Conservation (phyloP, 495 filamentous ascomycete genomes). For the Neurospora sp. region DNA sequence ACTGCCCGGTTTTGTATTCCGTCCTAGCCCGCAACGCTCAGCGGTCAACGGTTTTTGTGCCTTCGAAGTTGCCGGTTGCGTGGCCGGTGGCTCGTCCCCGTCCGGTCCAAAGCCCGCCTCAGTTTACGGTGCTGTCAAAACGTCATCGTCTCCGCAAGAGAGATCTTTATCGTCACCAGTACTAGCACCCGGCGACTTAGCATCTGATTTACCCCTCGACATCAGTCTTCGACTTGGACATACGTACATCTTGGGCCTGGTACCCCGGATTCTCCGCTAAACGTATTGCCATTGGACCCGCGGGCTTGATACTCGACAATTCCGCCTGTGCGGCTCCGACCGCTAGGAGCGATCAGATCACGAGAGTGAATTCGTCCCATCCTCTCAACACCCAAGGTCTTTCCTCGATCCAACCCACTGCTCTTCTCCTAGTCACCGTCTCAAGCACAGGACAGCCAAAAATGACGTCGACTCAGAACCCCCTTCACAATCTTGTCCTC, state of each 20-base stretch:
- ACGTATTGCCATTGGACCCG: neutral
- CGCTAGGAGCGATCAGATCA: neutral
- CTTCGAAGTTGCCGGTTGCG: neutral
- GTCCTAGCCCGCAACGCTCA: neutral
- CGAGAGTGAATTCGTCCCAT: neutral
- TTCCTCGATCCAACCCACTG: neutral
- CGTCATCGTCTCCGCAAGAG: neutral
- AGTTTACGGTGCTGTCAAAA: neutral
- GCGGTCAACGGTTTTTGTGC: neutral
- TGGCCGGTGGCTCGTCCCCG: neutral
- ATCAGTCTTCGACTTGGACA: neutral
- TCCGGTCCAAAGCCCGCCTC: neutral
- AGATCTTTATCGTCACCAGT: neutral
- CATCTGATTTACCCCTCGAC: neutral
- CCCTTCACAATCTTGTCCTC: slow-evolving; percentile 43
- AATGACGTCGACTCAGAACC: slow-evolving; percentile 36
- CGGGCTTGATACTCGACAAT: neutral
- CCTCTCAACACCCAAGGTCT: neutral
- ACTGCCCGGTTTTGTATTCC: neutral
- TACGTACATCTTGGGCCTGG: neutral
- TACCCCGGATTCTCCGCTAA: neutral
- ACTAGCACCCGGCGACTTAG: neutral
- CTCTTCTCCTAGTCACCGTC: neutral
- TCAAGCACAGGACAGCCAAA: slow-evolving; percentile 24
- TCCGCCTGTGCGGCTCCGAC: neutral